Evolutionary conservation across 2,329 filamentous ascomycete genomes (phyloP).

Genomic region (Hymenoscyphus occultus): DNA sequence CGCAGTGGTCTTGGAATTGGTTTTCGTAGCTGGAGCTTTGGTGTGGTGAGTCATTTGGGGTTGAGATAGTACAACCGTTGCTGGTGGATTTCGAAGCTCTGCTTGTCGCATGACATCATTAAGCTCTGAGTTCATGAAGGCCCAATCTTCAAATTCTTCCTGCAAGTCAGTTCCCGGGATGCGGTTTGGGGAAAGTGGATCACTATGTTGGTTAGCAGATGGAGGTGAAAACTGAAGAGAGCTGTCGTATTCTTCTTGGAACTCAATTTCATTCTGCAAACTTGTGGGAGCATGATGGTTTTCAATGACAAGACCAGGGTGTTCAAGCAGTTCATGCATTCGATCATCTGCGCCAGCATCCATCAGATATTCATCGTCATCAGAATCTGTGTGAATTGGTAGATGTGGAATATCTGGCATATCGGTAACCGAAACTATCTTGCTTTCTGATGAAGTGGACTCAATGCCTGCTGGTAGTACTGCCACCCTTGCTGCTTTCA

Average conservation of each 20-base stretch:
- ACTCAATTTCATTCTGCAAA: slow-evolving; percentile 17
- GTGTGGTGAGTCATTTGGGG: background rate
- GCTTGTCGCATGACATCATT: slow-evolving; percentile 6
- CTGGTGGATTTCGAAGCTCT: background rate
- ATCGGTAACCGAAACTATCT: too few relatives aligned
- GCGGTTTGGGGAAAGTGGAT: slow-evolving; percentile 7
- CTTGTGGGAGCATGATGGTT: slow-evolving; percentile 25
- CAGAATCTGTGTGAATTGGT: background rate
- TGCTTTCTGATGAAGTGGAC: background rate
- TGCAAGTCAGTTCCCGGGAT: background rate
- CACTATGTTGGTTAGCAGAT: slow-evolving; percentile 22
- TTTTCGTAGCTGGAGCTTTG: slow-evolving; percentile 1
- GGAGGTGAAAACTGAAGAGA: slow-evolving; percentile 32
- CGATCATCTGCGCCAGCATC: slow-evolving; percentile 25
- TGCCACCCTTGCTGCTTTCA: background rate
- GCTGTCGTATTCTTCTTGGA: slow-evolving; percentile 30
- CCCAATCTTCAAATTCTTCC: slow-evolving; percentile 29
- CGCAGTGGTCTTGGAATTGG: background rate
- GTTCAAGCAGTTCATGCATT: slow-evolving; percentile 26
- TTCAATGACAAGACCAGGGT: slow-evolving; percentile 19
- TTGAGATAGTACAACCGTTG: background rate
- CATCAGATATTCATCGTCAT: slow-evolving; percentile 7
- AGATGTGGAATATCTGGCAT: background rate
- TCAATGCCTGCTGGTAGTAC: background rate
- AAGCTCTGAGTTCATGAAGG: slow-evolving; percentile 20